Conservation (phyloP, 345 rosid genomes). For the Melaleuca quinquenervia region DNA sequence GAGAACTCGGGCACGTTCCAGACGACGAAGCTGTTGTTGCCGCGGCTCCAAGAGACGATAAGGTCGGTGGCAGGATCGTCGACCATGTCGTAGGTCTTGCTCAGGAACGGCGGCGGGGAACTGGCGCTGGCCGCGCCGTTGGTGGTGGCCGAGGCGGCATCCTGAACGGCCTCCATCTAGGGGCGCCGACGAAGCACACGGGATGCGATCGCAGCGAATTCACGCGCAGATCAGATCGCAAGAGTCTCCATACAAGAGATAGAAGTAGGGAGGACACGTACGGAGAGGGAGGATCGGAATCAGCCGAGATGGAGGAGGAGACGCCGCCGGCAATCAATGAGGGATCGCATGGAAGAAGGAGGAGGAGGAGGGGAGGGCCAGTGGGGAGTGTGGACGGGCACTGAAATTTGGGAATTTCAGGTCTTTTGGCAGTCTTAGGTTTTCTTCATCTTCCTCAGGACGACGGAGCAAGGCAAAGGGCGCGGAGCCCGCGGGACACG, state of each 20-base stretch:
- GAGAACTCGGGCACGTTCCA: constrained; percentile 5
- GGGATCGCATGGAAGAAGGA: background rate
- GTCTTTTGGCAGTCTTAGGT: background rate
- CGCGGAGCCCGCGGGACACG: background rate
- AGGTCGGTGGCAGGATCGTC: constrained; percentile 1
- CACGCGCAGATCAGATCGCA: background rate
- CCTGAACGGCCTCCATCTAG: background rate
- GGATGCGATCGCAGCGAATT: background rate
- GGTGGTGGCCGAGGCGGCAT: background rate
- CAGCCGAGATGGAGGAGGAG: background rate
- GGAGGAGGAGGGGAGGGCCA: background rate
- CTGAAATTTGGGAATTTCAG: background rate
- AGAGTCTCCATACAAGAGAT: background rate
- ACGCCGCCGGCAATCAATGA: background rate
- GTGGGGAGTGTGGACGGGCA: background rate
- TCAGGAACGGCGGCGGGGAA: constrained; percentile 1
- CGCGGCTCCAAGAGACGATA: background rate
- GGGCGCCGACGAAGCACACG: background rate
- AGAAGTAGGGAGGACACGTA: background rate
- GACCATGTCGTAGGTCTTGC: constrained; percentile 6
- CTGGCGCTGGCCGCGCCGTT: background rate
- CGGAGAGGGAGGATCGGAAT: background rate
- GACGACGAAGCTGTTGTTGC: constrained; percentile 2
- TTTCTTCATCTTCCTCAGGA: background rate
- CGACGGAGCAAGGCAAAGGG: background rate